phyloP scores from a whole-genome alignment of 2,329 filamentous ascomycete species.

The Endothia cerciana region DNA sequence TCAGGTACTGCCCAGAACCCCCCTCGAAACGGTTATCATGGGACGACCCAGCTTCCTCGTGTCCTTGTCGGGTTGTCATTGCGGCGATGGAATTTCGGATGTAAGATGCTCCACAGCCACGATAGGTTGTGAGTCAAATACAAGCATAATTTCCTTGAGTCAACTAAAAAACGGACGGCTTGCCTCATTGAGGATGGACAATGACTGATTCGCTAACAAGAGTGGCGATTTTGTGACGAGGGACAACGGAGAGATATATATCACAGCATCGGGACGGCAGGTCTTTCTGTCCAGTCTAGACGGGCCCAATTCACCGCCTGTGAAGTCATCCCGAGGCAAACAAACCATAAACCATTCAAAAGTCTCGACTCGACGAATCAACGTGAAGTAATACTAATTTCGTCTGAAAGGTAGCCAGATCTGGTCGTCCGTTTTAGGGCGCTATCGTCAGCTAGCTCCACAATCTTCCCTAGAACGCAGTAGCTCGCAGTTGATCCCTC shows the following conservation, averaged over 20 bases:
- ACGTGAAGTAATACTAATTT: background rate
- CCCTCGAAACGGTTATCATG: no score
- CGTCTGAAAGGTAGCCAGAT: background rate
- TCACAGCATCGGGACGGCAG: no score
- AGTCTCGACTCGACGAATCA: no score
- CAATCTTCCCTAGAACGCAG: background rate
- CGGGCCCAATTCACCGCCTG: no score
- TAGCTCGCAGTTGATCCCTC: background rate
- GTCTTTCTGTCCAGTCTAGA: no score
- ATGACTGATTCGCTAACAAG: no score
- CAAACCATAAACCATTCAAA: no score
- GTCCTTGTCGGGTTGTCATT: background rate
- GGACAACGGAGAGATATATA: no score
- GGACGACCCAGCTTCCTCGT: no score
- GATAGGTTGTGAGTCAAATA: background rate
- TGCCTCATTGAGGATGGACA: background rate
- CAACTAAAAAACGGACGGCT: background rate
- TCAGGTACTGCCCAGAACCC: no score
- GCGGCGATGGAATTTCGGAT: background rate
- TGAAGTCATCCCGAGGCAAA: no score
- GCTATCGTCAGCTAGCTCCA: background rate
- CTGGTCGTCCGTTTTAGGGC: background rate
- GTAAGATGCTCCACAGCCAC: background rate
- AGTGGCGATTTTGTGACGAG: no score
- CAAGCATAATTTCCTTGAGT: background rate